Conservation (phyloP, 345 rosid genomes). For the Brassica napus region Da-Ae NC_063450.1:30849001-30849500, state of each 20-base stretch:
- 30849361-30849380: conserved; percentile 84
- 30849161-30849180: conserved; percentile 98
- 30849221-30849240: conserved; percentile 48
- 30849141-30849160: conserved; percentile 89
- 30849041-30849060: conserved; percentile 26
- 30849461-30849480: conserved; percentile 73
- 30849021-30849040: conserved; percentile 97
- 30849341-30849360: conserved; percentile 96
- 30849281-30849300: background rate
- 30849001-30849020: conserved; percentile 97
- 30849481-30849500: conserved; percentile 98
- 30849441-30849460: background rate
- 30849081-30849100: conserved; percentile 16
- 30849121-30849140: conserved; percentile 41
- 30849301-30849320: conserved; percentile 68
- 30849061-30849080: conserved; percentile 15
- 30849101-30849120: background rate
- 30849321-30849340: conserved; percentile 93
- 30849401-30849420: background rate
- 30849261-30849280: background rate
- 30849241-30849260: conserved; percentile 2
- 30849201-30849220: conserved; percentile 95
- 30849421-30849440: background rate
- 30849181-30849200: conserved; percentile 90
- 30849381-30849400: background rate